Evolutionary conservation across 75 land plant genomes (phyloP), one percentile per base, ranked within the genome.

Genomic region (Selaginella moellendorffii): DNA sequence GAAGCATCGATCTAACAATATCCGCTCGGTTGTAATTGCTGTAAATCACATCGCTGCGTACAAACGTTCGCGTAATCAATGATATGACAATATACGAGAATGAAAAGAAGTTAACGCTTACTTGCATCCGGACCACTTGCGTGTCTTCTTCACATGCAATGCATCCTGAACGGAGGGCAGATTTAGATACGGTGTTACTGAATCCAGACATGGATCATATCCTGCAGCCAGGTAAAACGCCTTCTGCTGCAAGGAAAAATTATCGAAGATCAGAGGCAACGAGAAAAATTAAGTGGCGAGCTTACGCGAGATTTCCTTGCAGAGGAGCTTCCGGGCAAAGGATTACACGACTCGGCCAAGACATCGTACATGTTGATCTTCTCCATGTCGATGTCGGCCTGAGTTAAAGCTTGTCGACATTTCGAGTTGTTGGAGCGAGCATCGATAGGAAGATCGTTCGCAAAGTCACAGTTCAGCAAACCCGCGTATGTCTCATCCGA

Each of bases 331-430:
- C n/a, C n/a, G n/a, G n/a, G n/a, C n/a, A 36, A 36, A 36, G 14
- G 14, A 59, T 70, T 75, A 59, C 96, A 89, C 19, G 77, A 42
- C 1, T 78, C 84, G 0, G 81, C 61, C 52, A 83, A 89, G 51
- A 89, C 71, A 71, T 77, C 81, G 67, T 89, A 89, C 20, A 83
- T 75, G 54, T 89, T 83, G 29, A 89, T 89, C 5, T 82, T 72
- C 0, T 58, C 25, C 74, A 14, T 36, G 46, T 36, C 14, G 14
- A 36, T 36, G 14, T 14, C 10, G 10, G 14, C 14, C 5, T 36
- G 5, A 14, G 5, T 36, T 36, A 36, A 36, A 5, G 46, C 46
- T 36, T 36, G 46, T 5, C 46, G 46, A 36, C 46, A 36, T 14
- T 36, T 36, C 10, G 46, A 36, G 14, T 36, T 36, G 46, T 36